phyloP scores from a whole-genome alignment of 352 stramenopile genomes.

The Phytopythium ostracodes region DNA sequence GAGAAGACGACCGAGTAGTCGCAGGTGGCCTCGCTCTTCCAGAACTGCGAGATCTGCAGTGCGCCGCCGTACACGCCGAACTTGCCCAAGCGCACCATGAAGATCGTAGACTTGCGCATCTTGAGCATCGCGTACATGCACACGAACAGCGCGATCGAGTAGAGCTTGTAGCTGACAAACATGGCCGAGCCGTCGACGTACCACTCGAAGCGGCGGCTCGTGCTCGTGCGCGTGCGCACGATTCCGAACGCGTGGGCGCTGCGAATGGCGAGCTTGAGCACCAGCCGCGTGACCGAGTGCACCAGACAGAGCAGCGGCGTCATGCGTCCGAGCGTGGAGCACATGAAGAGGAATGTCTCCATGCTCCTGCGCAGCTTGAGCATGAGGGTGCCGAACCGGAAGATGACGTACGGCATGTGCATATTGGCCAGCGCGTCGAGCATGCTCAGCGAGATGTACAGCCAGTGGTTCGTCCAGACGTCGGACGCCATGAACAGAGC shows the following conservation, averaged over 20 bases:
- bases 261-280: conserved; percentile 12
- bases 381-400: conserved; percentile 29
- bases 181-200: conserved; percentile 20
- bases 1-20: conserved; percentile 16
- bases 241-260: conserved; percentile 7
- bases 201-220: conserved; percentile 10
- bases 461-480: conserved; percentile 42
- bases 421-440: conserved; percentile 27
- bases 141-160: conserved; percentile 17
- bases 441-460: conserved; percentile 38
- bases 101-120: conserved; percentile 13
- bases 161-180: conserved; percentile 30
- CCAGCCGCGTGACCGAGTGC: conserved; percentile 15
- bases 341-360: conserved; percentile 34
- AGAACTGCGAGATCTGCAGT: conserved; percentile 19
- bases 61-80: conserved; percentile 17
- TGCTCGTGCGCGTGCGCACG: conserved; percentile 1
- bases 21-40: conserved; percentile 26
- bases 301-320: conserved; percentile 36
- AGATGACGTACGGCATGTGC: conserved; percentile 26
- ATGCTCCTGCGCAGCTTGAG: conserved; percentile 20
- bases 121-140: conserved; percentile 17
- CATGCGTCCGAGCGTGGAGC: conserved; percentile 22
- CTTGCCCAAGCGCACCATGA: conserved; percentile 18
- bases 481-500: conserved; percentile 27